Conservation (phyloP, 2,329 filamentous ascomycete species). For the Colletotrichum brevisporum region DNA sequence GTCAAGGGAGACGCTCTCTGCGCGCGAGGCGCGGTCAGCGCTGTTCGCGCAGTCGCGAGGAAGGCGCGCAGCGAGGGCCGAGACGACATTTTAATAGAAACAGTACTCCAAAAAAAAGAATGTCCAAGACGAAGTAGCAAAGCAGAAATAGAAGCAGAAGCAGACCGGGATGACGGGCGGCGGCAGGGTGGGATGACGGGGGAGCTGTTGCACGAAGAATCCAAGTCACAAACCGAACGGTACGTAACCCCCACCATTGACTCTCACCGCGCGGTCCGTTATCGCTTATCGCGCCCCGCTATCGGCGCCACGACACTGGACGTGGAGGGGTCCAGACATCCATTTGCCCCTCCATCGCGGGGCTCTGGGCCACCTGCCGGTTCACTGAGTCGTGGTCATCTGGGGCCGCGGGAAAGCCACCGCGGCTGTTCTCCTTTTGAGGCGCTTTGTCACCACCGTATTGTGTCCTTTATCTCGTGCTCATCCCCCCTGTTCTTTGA, state of each 20-base stretch:
- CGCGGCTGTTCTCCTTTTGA: neutral
- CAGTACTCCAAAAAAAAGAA: too few relatives aligned
- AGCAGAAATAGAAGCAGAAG: neutral
- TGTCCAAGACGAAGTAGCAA: neutral
- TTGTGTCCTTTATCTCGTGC: neutral
- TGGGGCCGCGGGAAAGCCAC: conserved; percentile 8
- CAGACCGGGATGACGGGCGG: neutral
- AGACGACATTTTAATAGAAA: conserved; percentile 45
- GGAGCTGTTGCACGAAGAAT: too few relatives aligned
- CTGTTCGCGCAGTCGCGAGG: conserved; percentile 63
- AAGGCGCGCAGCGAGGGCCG: conserved; percentile 64
- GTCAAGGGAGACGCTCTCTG: conserved; percentile 65
- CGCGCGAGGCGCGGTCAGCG: conserved; percentile 59
- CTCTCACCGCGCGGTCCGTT: conserved; percentile 17
- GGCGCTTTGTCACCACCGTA: neutral
- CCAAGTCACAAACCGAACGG: neutral
- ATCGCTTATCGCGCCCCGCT: conserved; percentile 32
- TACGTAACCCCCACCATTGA: neutral
- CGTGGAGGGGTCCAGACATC: neutral
- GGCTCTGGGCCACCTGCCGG: neutral
- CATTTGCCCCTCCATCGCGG: neutral
- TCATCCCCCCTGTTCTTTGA: neutral
- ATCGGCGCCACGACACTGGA: conserved; percentile 14
- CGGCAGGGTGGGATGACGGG: conserved; percentile 25
- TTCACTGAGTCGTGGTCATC: conserved; percentile 18